Evolutionary conservation across 2,329 filamentous ascomycete species (phyloP).

Genomic region (Diplodia mutila): DNA sequence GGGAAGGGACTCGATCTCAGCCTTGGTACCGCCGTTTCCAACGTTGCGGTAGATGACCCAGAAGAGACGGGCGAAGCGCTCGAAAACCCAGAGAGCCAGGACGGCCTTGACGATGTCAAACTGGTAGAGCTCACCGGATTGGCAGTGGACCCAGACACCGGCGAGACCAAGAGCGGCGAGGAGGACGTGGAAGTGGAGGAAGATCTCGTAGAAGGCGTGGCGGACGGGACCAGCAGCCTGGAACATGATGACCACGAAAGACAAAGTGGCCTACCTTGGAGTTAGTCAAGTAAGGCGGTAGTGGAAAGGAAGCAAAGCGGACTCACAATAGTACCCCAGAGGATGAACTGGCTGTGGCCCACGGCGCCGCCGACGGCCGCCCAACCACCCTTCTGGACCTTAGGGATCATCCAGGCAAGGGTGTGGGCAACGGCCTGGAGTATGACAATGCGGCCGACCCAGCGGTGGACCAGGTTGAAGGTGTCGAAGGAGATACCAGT

Average conservation of each 20-base stretch:
- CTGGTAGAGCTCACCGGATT: slow-evolving; percentile 58
- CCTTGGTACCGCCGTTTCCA: slow-evolving; percentile 66
- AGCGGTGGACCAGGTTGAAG: slow-evolving; percentile 80
- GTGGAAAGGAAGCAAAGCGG: background rate
- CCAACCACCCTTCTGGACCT: slow-evolving; percentile 56
- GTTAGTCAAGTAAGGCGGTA: slow-evolving; percentile 15
- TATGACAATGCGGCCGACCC: slow-evolving; percentile 76
- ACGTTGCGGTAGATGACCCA: slow-evolving; percentile 69
- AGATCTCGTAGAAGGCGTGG: slow-evolving; percentile 79
- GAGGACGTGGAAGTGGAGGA: slow-evolving; percentile 72
- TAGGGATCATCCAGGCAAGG: slow-evolving; percentile 59
- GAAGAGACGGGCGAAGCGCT: slow-evolving; percentile 64
- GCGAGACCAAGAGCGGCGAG: slow-evolving; percentile 63
- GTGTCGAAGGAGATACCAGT: slow-evolving; percentile 79
- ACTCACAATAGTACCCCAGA: slow-evolving; percentile 68
- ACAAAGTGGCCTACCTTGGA: slow-evolving; percentile 56
- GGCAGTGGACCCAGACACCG: slow-evolving; percentile 69
- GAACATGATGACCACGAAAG: slow-evolving; percentile 66
- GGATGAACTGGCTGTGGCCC: slow-evolving; percentile 52
- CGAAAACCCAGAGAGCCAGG: slow-evolving; percentile 68
- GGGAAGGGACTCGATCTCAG: slow-evolving; percentile 74
- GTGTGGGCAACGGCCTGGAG: slow-evolving; percentile 71
- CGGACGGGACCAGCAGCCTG: slow-evolving; percentile 72
- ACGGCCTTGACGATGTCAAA: slow-evolving; percentile 64
- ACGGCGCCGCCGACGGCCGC: slow-evolving; percentile 47